These are phyloP conservation scores for Spergularia marina DNA, from an alignment of 148 eudicot genomes.

Conservation along the genomic window DNA sequence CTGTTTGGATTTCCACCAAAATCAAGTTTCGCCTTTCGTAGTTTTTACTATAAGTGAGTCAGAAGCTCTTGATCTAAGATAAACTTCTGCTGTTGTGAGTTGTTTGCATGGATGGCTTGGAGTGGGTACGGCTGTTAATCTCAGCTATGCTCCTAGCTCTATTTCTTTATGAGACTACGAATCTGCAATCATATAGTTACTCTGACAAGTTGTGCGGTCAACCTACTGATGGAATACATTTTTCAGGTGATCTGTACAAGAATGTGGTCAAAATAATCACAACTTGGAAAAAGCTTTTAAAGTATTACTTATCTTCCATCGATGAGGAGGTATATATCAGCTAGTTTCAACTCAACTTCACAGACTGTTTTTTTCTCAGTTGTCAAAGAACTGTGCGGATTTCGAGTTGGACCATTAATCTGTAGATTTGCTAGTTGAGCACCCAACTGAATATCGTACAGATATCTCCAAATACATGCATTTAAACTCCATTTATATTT, in stretches of 20 bases:
- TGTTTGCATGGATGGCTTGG: no score
- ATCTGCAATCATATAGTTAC: neutral
- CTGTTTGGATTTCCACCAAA: neutral
- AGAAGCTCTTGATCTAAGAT: no score
- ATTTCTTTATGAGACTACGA: slow-evolving; percentile 6
- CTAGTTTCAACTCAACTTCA: neutral
- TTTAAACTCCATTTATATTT: no score
- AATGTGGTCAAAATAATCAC: slow-evolving; percentile 44
- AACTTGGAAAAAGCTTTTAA: slow-evolving; percentile 67
- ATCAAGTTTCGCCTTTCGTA: neutral
- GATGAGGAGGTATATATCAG: slow-evolving; percentile 72
- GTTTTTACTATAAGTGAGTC: no score
- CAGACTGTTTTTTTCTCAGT: neutral
- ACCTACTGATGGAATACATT: slow-evolving; percentile 8
- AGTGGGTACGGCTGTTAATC: neutral
- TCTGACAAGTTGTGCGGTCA: neutral
- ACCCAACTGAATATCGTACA: no score
- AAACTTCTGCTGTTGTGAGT: no score
- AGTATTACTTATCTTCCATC: slow-evolving; percentile 58
- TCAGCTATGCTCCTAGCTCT: neutral
- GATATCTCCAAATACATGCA: no score
- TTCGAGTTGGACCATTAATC: no score
- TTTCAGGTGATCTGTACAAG: slow-evolving; percentile 53
- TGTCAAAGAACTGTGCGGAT: neutral
- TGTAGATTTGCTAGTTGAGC: no score